phyloP scores from a whole-genome alignment of 1,284 basidiomycete genomes.

The Trichosporon sp. region DNA sequence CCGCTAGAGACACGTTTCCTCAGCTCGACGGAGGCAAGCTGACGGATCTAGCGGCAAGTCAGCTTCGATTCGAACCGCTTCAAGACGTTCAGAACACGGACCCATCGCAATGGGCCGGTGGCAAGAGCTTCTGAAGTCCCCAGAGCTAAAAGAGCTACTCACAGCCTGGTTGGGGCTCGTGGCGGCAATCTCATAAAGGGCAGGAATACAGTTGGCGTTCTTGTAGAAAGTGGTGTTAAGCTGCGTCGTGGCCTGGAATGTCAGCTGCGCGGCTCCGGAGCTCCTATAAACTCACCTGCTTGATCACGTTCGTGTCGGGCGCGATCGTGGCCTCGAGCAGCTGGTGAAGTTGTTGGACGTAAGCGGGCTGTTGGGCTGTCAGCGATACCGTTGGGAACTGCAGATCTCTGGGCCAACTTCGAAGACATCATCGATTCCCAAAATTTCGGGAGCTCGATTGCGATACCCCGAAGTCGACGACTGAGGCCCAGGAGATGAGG shows the following conservation, averaged over 20 bases:
- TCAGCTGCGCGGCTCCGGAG: not conserved
- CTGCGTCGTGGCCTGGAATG: constrained; percentile 74
- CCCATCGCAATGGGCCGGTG: not conserved
- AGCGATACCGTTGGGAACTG: not conserved
- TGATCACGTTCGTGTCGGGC: constrained; percentile 79
- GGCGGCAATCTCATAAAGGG: constrained; percentile 81
- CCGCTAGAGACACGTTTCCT: constrained; percentile 83
- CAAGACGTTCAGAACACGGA: not conserved
- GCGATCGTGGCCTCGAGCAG: constrained; percentile 78
- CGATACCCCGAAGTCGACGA: not conserved
- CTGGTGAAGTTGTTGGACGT: constrained; percentile 66
- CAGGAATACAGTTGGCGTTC: constrained; percentile 82
- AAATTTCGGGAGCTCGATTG: not conserved
- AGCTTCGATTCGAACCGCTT: not conserved
- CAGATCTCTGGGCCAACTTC: not conserved
- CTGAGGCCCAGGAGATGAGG: not conserved
- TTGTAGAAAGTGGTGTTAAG: constrained; percentile 91
- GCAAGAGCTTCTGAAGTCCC: not conserved
- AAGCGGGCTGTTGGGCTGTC: constrained; percentile 24
- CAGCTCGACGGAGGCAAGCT: constrained; percentile 97
- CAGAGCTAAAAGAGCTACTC: not conserved
- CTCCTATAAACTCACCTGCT: constrained; percentile 62
- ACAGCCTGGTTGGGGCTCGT: constrained; percentile 63
- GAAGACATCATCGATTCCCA: not conserved
- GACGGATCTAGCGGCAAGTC: constrained; percentile 65